Evolutionary conservation across 1,284 basidiomycete genomes (phyloP).

Genomic region (Vanrija sp.): DNA sequence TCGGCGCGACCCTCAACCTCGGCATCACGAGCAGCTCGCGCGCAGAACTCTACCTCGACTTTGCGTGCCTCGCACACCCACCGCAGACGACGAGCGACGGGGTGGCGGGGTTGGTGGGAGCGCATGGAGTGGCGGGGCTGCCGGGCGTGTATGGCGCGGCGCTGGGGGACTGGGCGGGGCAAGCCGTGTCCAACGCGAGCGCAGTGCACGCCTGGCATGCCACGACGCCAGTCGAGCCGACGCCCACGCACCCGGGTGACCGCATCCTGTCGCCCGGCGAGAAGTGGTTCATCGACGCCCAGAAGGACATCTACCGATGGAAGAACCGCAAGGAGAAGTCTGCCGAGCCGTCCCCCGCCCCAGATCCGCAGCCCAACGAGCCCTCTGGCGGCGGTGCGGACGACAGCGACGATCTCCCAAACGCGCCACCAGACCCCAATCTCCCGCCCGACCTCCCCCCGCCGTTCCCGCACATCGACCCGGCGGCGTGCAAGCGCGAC

Average conservation of each 20-base stretch:
- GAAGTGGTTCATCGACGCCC: slow-evolving; percentile 43
- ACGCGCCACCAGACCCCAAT: slow-evolving; percentile 14
- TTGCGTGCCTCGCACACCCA: slow-evolving; percentile 47
- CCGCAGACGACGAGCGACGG: slow-evolving; percentile 17
- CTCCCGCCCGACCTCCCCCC: neutral
- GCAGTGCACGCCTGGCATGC: neutral
- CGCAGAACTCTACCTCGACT: slow-evolving; percentile 42
- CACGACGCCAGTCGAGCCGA: neutral
- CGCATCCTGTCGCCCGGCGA: slow-evolving; percentile 35
- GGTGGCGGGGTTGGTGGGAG: slow-evolving; percentile 10
- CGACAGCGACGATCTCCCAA: slow-evolving; percentile 6
- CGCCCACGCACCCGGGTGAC: neutral
- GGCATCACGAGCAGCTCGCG: slow-evolving; percentile 43
- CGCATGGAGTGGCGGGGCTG: slow-evolving; percentile 3
- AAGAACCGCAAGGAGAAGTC: neutral
- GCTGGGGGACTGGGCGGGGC: no score
- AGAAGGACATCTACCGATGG: slow-evolving; percentile 33
- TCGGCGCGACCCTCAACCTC: slow-evolving; percentile 31
- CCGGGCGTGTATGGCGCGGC: neutral
- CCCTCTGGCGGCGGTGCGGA: neutral
- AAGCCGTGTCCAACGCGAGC: neutral
- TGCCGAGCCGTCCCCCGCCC: neutral
- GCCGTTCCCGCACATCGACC: slow-evolving; percentile 44
- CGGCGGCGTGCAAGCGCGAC: slow-evolving; percentile 60
- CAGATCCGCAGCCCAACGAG: neutral